Base-by-base conservation (phyloP, 495 filamentous ascomycete genomes). In the Neurospora sp. region DNA sequence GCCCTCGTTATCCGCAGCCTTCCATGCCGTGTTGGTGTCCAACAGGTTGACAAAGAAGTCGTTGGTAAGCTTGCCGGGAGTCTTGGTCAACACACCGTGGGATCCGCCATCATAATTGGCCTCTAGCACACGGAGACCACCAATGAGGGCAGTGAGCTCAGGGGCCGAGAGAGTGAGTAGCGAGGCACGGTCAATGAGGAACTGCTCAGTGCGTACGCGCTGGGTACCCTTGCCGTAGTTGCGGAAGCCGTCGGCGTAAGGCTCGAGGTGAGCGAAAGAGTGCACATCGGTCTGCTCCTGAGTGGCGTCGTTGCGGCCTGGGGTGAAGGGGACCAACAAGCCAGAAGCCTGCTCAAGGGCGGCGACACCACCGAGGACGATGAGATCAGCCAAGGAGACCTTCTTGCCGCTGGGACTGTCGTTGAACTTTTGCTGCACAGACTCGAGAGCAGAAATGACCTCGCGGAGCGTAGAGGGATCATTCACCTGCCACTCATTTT, bases 31-130 rank as follows among this genome's bases (percentile, higher is more conserved):
- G 84, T 78, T 82, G 79, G 86, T 86, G 78, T 93, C 91, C 12
- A 93, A 84, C 37, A 93, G 85, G 84, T 92, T 92, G 79, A 90
- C 86, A 78, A 93, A 93, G 86, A 90, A 93, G 83, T 93, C 91
- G 79, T 91, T 91, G 80, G 88, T 91, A 74, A 93, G 86, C 78
- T 87, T 81, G 71, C 91, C 91, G 0, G 90, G 89, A 20, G 81
- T 83, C 74, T 83, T 80, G 72, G 91, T 93, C 77, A 93, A 83
- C 18, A 92, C 87, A 62, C 91, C 91, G 72, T 86, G 77, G 40
- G 79, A 73, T 16, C 89, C 91, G 71, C 90, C 88, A 75, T 92
- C 88, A 77, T 85, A 91, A 85, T 92, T 93, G 79, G 86, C 82
- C 77, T 88, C 87, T 69, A 93, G 85, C 9, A 83, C 85, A 74